Evolutionary conservation across 2,329 filamentous ascomycete species (phyloP).

Genomic region (Botrytis deweyae): DNA sequence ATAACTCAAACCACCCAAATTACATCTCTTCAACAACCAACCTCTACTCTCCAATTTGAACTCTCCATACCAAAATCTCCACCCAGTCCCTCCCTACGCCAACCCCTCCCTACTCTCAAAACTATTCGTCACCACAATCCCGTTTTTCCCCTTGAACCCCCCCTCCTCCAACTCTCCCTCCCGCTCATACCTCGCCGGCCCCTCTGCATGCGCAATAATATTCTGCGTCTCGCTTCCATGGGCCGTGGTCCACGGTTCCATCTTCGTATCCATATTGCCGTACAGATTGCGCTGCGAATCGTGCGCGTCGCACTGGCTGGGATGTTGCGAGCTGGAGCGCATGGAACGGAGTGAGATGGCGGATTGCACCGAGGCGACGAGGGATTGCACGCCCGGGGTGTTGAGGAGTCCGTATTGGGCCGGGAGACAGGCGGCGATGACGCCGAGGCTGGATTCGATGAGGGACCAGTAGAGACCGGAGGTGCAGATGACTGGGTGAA

Average conservation of each 20-base stretch:
- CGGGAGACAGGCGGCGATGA: constrained; percentile 18
- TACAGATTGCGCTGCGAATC: not conserved
- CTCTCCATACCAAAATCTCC: not conserved
- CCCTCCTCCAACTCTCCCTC: not conserved
- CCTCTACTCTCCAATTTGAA: not conserved
- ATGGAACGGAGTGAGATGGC: constrained; percentile 4
- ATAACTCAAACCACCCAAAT: not conserved
- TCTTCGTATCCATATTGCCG: not conserved
- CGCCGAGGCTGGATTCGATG: constrained; percentile 16
- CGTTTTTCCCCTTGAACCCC: not conserved
- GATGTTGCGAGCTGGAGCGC: not conserved
- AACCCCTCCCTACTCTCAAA: constrained; percentile 15
- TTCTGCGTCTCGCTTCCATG: constrained; percentile 4
- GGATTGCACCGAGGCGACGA: constrained; percentile 3
- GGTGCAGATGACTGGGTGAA: not conserved
- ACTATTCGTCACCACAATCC: constrained; percentile 17
- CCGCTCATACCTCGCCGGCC: constrained; percentile 1
- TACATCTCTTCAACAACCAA: not conserved
- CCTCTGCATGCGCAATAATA: constrained; percentile 9
- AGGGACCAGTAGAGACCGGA: constrained; percentile 17
- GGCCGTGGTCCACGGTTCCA: not conserved
- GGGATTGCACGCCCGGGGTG: not conserved
- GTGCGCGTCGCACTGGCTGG: not conserved
- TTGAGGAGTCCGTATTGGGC: constrained; percentile 18
- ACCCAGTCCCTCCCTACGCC: not conserved